phyloP scores from a whole-genome alignment of 805 yeast genomes.

The Kazachstania viticola region DNA sequence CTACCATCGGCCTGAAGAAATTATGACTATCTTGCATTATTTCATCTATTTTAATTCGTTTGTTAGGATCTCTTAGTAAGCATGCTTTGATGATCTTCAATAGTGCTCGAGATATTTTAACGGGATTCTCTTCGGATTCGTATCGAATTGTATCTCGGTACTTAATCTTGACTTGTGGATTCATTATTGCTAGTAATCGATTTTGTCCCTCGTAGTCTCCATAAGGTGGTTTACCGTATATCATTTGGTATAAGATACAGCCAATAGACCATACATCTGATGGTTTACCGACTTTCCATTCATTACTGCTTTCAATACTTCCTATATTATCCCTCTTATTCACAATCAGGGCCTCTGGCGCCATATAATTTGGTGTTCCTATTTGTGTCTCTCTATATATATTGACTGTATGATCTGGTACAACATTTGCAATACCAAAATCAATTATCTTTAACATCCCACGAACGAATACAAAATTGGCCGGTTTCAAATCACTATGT shows the following conservation, averaged over 20 bases:
- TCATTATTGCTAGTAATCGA: slow-evolving; percentile 73
- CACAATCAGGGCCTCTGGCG: slow-evolving; percentile 82
- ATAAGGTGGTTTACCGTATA: slow-evolving; percentile 88
- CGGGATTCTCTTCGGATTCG: slow-evolving; percentile 37
- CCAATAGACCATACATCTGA: slow-evolving; percentile 98
- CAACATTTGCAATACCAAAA: slow-evolving; percentile 91
- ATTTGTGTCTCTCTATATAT: slow-evolving; percentile 82
- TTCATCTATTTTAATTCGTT: slow-evolving; percentile 53
- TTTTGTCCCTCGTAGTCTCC: slow-evolving; percentile 67
- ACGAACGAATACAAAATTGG: slow-evolving; percentile 65
- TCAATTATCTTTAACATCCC: slow-evolving; percentile 84
- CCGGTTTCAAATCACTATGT: slow-evolving; percentile 67
- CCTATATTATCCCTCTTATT: slow-evolving; percentile 9
- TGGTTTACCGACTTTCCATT: slow-evolving; percentile 80
- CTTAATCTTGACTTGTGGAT: slow-evolving; percentile 60
- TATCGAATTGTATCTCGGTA: slow-evolving; percentile 57
- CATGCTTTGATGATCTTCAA: slow-evolving; percentile 66
- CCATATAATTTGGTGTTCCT: slow-evolving; percentile 97
- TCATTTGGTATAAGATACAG: slow-evolving; percentile 89
- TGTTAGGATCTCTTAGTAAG: slow-evolving; percentile 54
- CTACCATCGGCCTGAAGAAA: slow-evolving; percentile 65
- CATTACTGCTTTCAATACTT: slow-evolving; percentile 6
- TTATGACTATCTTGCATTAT: slow-evolving; percentile 38
- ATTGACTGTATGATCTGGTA: slow-evolving; percentile 85
- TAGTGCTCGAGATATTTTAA: slow-evolving; percentile 46